Percentiles rank a stretch among this genome's conserved stretches.
These are phyloP conservation scores for Arctostaphylos glauca DNA, from an alignment of 148 eudicot species.

Conservation along the genomic window DNA sequence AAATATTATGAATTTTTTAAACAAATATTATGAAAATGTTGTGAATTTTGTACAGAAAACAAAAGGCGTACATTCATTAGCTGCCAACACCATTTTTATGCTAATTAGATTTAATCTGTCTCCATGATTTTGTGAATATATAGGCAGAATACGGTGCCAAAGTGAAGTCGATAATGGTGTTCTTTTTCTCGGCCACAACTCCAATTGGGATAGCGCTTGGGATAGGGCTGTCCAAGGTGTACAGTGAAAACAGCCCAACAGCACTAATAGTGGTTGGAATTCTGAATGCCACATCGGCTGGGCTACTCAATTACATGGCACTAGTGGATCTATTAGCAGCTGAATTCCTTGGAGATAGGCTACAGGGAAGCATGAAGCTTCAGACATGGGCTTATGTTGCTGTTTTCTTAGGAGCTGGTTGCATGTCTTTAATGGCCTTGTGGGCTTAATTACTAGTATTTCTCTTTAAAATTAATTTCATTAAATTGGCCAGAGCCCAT, in stretches of 20 bases:
- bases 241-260: slow-evolving; percentile 48
- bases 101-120: too few relatives aligned
- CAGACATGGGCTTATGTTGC: slow-evolving; percentile 40
- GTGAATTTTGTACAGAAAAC: too few relatives aligned
- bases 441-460: slow-evolving; percentile 38
- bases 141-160: slow-evolving; percentile 46
- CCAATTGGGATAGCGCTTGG: slow-evolving; percentile 59
- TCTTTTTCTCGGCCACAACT: slow-evolving; percentile 56
- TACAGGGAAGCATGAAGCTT: slow-evolving; percentile 48
- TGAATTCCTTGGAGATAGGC: slow-evolving; percentile 52
- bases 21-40: too few relatives aligned
- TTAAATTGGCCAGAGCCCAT: too few relatives aligned
- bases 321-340: slow-evolving; percentile 54
- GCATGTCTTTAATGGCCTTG: slow-evolving; percentile 63
- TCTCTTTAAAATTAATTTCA: too few relatives aligned
- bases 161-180: slow-evolving; percentile 50
- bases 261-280: slow-evolving; percentile 56
- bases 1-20: too few relatives aligned
- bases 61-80: too few relatives aligned
- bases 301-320: slow-evolving; percentile 62
- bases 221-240: slow-evolving; percentile 35
- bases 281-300: slow-evolving; percentile 50
- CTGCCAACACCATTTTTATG: too few relatives aligned
- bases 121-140: too few relatives aligned
- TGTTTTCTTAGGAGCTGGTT: slow-evolving; percentile 44